These are phyloP conservation scores for Chrysoporthe deuterocubensis DNA, from an alignment of 2,329 filamentous ascomycete species.

Conservation along the genomic window DNA sequence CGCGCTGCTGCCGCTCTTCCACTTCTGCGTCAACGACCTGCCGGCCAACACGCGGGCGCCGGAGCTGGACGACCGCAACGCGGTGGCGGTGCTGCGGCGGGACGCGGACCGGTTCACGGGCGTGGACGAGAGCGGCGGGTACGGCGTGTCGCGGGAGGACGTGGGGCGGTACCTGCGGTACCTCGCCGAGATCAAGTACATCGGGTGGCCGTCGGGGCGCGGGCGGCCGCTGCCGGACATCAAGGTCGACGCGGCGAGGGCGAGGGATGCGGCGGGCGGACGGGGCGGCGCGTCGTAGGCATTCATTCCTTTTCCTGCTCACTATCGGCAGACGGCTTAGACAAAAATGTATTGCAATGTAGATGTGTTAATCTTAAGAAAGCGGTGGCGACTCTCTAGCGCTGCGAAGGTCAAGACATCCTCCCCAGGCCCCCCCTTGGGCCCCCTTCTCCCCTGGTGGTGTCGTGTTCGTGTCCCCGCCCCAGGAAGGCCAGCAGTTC, in stretches of 20 bases:
- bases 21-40: constrained; percentile 73
- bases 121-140: constrained; percentile 44
- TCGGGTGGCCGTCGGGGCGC: constrained; percentile 49
- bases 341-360: not conserved
- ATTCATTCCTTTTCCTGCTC: not conserved
- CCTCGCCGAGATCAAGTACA: constrained; percentile 65
- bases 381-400: not conserved
- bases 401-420: not conserved
- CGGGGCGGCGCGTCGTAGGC: constrained; percentile 34
- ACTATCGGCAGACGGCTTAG: not conserved
- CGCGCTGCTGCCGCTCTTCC: constrained; percentile 75
- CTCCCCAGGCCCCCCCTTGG: too few relatives aligned
- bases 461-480: too few relatives aligned
- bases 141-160: constrained; percentile 62
- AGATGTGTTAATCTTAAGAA: not conserved
- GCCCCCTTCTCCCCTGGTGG: too few relatives aligned
- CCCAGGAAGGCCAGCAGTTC: too few relatives aligned
- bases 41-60: constrained; percentile 71
- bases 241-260: constrained; percentile 34
- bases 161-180: constrained; percentile 69
- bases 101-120: constrained; percentile 65
- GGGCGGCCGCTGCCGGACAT: constrained; percentile 40
- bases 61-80: constrained; percentile 75
- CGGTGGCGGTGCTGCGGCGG: constrained; percentile 64
- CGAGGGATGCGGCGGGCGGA: constrained; percentile 33